Conservation (phyloP, 768 basidiomycete genomes). For the Boletus insuetus region DNA sequence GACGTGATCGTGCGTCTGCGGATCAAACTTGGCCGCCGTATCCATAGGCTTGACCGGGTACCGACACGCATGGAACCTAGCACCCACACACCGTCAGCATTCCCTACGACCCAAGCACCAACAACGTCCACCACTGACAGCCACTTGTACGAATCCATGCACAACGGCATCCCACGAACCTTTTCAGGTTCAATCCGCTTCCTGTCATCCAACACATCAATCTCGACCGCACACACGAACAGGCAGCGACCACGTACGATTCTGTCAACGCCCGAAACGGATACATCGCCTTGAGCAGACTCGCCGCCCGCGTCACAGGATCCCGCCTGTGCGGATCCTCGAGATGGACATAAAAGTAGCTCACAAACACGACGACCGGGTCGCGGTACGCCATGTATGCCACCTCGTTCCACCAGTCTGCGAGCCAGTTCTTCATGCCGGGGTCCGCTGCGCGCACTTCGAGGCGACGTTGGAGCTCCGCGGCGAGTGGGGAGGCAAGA, state of each 20-base stretch:
- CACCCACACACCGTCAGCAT: neutral
- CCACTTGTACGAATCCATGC: constrained; percentile 96
- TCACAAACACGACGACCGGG: constrained; percentile 87
- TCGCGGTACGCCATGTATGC: constrained; percentile 90
- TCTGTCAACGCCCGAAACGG: constrained; percentile 84
- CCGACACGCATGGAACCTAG: constrained; percentile 88
- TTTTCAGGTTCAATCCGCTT: constrained; percentile 86
- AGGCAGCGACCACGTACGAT: constrained; percentile 42
- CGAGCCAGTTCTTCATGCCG: constrained; percentile 75
- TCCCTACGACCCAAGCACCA: neutral
- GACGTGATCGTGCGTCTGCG: constrained; percentile 76
- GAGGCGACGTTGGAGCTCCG: constrained; percentile 75
- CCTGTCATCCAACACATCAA: constrained; percentile 34
- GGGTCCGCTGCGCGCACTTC: constrained; percentile 68
- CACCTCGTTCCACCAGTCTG: constrained; percentile 96
- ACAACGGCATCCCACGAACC: constrained; percentile 70
- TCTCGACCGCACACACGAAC: neutral
- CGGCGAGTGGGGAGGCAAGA: constrained; percentile 61
- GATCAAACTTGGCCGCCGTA: constrained; percentile 77
- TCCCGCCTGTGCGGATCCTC: constrained; percentile 54
- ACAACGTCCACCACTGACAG: constrained; percentile 44
- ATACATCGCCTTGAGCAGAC: constrained; percentile 79
- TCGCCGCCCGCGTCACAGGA: constrained; percentile 74
- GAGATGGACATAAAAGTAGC: constrained; percentile 92
- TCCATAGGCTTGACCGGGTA: constrained; percentile 84